Base-by-base conservation (phyloP, 805 yeast genomes). In the Candida sonorensis region DNA sequence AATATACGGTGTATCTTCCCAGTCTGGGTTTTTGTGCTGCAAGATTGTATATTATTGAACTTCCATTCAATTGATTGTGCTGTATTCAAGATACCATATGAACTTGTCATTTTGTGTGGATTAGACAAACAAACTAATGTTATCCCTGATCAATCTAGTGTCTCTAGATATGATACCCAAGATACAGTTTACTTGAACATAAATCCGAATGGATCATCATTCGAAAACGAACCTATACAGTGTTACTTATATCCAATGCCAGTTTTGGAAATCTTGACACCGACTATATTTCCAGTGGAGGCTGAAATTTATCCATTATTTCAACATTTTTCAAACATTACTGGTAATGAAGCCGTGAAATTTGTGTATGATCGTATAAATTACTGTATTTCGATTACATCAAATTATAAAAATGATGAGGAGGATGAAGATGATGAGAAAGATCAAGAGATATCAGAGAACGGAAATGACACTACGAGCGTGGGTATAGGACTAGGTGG, bases 21-120 rank as follows among this genome's bases (percentile, higher is more conserved):
- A 7, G 35, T 50, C 8, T 48, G 53, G 47, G 21, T 55, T 2
- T 51, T 50, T 23, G 36, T 53, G 12, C 31, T 53, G 16, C 47
- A 48, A 16, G 53, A 48, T 8, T 33, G 34, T 1, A 26, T 53
- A 6, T 16, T 50, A 2, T 22, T 50, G 2, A 39, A 44, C 23
- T 29, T 51, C 14, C 50, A 50, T 0, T 13, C 33, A 4, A 11
- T 23, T 3, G 23, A 25, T 3, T 23, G 34, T 3, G 10, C 43
- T 6, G 33, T 31, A 5, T 35, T 50, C 26, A 35, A 41, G 17
- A 35, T 53, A 7, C 44, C 55, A 1, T 52, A 53, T 29, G 40
- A 44, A 10, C 27, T 44, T 10, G 40, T 54, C 11, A 21, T 37
- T 3, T 31, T 40, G 24, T n/a, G n/a, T n/a, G n/a, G n/a, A n/a